phyloP scores from a whole-genome alignment of 129 eudicot species.

The Mikania micrantha region DNA sequence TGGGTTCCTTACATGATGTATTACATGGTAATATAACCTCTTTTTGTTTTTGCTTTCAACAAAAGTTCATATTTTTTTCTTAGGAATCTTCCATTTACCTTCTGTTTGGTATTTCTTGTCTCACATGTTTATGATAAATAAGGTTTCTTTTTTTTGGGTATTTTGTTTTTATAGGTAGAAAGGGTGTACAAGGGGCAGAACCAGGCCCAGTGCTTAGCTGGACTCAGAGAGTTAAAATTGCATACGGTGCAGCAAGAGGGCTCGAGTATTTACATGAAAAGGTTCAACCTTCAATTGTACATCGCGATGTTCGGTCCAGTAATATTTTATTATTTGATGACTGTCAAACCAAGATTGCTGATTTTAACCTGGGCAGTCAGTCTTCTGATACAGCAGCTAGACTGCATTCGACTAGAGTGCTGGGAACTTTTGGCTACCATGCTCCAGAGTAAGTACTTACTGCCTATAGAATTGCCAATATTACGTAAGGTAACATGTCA shows the following conservation, averaged over 20 bases:
- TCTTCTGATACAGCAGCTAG: constrained; percentile 94
- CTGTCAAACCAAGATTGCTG: constrained; percentile 78
- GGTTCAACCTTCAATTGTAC: constrained; percentile 84
- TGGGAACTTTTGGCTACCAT: constrained; percentile 96
- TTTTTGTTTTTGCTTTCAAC: not conserved
- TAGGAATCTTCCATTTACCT: not conserved
- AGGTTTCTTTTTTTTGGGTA: not conserved
- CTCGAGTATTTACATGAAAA: constrained; percentile 86
- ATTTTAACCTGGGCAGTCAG: constrained; percentile 79
- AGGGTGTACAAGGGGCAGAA: constrained; percentile 95
- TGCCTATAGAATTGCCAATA: not conserved
- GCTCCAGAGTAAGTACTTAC: constrained; percentile 78
- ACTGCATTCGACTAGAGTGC: constrained; percentile 86
- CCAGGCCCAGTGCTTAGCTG: constrained; percentile 88
- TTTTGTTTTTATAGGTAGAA: constrained; percentile 46
- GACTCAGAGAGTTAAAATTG: constrained; percentile 86
- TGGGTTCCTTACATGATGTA: constrained; percentile 92
- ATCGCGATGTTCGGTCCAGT: constrained; percentile 93
- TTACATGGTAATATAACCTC: constrained; percentile 56
- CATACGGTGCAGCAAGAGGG: constrained; percentile 90
- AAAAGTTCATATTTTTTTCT: not conserved
- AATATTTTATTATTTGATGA: constrained; percentile 88
- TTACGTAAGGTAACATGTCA: too few species aligned
- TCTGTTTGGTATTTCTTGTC: not conserved
- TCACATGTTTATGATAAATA: not conserved